Base-by-base conservation (phyloP, 2,329 filamentous ascomycete genomes). In the Pyrenochaeta sp. region DNA sequence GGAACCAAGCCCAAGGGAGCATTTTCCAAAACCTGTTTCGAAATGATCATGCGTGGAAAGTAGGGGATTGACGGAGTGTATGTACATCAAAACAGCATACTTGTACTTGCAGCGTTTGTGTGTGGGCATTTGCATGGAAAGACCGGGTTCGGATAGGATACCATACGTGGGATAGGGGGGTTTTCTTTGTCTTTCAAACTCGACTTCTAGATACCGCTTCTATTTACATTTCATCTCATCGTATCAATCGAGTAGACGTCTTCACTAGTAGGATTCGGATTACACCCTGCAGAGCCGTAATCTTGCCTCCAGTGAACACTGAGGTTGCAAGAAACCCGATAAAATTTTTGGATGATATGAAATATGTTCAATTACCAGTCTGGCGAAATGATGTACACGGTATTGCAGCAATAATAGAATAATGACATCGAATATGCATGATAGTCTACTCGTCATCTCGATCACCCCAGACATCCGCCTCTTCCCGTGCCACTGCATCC, bases 391-490 rank as follows among this genome's bases (percentile, higher is more conserved):
- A 27, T 27, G 23, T 27, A 9, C 9, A 27, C 23, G 9, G 4
- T 27, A 27, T 27, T 27, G 9, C 4, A 27, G 23, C 23, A 9
- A 27, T 5, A 27, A 9, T 27, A 27, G 23, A 27, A 9, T 5
- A 9, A 27, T 27, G 23, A 27, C 23, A 33, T 6, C 11, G n/a
- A 17, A 36, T 15, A 17, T 36, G 9, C n/a, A 14, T 15, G 11
- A n/a, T 9, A 7, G 31, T 50, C 33, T 47, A 45, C 17, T 51
- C 47, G 48, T 69, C 68, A 42, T 71, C 69, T 21, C 63, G 57
- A 31, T 71, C 68, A 2, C 71, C 71, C 72, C 72, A 75, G 48
- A 74, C 72, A 23, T 70, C 71, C 49, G 66, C 69, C 62, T 74
- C 72, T 51, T 74, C 71, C 43, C 66, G 66, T 21, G 71, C 71